Evolutionary conservation across 176 grass and related monocot genomes (phyloP), one percentile per base, ranked within the genome.

Genomic region (Rhipidocladum racemiflorum): DNA sequence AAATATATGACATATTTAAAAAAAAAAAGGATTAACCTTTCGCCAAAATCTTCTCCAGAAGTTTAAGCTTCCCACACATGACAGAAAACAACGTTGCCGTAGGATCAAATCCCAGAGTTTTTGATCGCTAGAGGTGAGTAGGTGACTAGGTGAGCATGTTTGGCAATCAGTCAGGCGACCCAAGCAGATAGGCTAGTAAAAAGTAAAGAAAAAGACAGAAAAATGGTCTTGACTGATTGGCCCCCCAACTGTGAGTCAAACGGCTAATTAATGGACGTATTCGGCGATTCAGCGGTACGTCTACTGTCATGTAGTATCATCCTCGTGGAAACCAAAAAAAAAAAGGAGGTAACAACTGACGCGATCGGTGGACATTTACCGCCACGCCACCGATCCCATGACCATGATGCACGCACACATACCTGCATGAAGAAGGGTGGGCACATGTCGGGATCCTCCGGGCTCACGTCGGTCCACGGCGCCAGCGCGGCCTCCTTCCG

Each of bases 351-450:
- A 49, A 49, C 14, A 49, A 49, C 14, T 56, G 8, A 24, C 16
- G 18, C 65, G 64, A 81, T 36, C 46, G 46, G 4, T 51, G 48
- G 48, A 18, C 5, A 16, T 6, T 50, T 50, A 18, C 48, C 20
- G 51, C 21, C 20, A 55, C 20, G 51, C 21, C 20, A 55, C 53
- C 7, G 65, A 9, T 13, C 1, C 18, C 27, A 42, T 38, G 21
- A 63, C 18, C 27, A 42, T 38, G 21, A 63, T 29, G 25, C 42
- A 2, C 17, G 70, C 24, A 10, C 44, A 2, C 28, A 57, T 61
- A 97, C 94, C 91, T 97, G 94, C 48, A 97, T 48, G 68, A 84
- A 90, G 44, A 88, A 65, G 57, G 89, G 88, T 0, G 89, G 67
- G 83, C 79, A 92, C 78, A 88, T 84, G 32, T 92, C 76, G n/a